Evolutionary conservation across 2,329 filamentous ascomycete species (phyloP).

Genomic region (Emericellopsis cladophorae): DNA sequence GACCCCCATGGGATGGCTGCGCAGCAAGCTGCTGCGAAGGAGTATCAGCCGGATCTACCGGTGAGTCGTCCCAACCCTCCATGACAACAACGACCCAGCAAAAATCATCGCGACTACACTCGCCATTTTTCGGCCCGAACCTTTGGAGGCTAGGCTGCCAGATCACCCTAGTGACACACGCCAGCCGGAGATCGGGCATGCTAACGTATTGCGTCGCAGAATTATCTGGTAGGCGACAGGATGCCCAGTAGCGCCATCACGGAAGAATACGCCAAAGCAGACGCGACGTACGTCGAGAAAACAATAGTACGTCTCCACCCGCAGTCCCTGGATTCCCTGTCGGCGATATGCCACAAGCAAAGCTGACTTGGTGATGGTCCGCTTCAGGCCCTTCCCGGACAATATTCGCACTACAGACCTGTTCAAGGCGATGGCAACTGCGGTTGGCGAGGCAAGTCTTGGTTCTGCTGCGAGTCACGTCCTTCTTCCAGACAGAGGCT

Average conservation of each 20-base stretch:
- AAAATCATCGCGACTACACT: not conserved
- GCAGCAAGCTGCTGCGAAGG: slow-evolving; percentile 47
- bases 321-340: not conserved
- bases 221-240: slow-evolving; percentile 56
- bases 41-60: slow-evolving; percentile 44
- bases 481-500: no score
- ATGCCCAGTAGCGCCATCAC: slow-evolving; percentile 66
- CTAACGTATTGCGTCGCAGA: not conserved
- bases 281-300: slow-evolving; percentile 75
- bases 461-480: no score
- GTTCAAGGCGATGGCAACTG: slow-evolving; percentile 92
- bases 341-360: not conserved
- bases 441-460: slow-evolving; percentile 84
- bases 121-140: no score
- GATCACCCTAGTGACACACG: not conserved
- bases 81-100: not conserved
- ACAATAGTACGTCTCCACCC: slow-evolving; percentile 53
- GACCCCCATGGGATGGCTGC: slow-evolving; percentile 34
- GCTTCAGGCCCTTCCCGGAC: slow-evolving; percentile 60
- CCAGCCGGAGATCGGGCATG: not conserved
- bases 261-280: slow-evolving; percentile 78
- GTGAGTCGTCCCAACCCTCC: slow-evolving; percentile 21
- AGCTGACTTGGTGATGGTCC: slow-evolving; percentile 3
- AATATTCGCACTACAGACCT: slow-evolving; percentile 77
- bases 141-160: no score